phyloP scores from a whole-genome alignment of 1,284 basidiomycete genomes.

The Irpex rosettiformis region DNA sequence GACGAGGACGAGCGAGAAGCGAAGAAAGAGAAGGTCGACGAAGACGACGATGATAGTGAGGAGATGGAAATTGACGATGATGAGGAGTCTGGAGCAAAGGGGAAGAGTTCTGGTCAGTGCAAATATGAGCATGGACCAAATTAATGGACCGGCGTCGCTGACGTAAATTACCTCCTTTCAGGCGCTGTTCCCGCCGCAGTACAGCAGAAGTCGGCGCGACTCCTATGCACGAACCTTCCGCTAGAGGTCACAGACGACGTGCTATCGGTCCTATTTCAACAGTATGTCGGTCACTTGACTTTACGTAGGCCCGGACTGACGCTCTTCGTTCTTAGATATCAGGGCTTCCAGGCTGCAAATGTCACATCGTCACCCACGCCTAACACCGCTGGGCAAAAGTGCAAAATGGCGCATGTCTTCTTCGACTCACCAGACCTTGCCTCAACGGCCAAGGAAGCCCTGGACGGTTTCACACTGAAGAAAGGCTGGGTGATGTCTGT shows the following conservation, averaged over 20 bases:
- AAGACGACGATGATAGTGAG: conserved; percentile 63
- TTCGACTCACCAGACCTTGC: conserved; percentile 74
- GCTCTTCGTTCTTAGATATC: conserved; percentile 47
- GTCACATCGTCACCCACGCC: conserved; percentile 66
- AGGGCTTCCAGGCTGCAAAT: conserved; percentile 70
- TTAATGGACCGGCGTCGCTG: neutral
- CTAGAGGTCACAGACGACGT: conserved; percentile 80
- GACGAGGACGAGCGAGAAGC: conserved; percentile 49
- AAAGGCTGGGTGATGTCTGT: conserved; percentile 81
- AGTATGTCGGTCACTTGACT: conserved; percentile 48
- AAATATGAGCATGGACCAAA: neutral
- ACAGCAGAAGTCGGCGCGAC: conserved; percentile 58
- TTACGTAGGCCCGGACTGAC: neutral
- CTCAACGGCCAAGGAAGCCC: conserved; percentile 70
- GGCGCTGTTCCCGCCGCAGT: conserved; percentile 46
- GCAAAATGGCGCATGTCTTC: conserved; percentile 73
- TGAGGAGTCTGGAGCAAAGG: conserved; percentile 43
- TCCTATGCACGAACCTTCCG: conserved; percentile 77
- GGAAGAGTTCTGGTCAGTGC: conserved; percentile 17
- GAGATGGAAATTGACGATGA: conserved; percentile 88
- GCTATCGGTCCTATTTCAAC: conserved; percentile 81
- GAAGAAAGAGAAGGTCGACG: conserved; percentile 60
- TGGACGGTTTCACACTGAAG: conserved; percentile 79
- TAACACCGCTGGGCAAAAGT: conserved; percentile 53
- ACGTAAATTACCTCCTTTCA: conserved; percentile 18